Base-by-base conservation (phyloP, 192 early-diverging fungal genomes). In the Entomortierella parvispora region DNA sequence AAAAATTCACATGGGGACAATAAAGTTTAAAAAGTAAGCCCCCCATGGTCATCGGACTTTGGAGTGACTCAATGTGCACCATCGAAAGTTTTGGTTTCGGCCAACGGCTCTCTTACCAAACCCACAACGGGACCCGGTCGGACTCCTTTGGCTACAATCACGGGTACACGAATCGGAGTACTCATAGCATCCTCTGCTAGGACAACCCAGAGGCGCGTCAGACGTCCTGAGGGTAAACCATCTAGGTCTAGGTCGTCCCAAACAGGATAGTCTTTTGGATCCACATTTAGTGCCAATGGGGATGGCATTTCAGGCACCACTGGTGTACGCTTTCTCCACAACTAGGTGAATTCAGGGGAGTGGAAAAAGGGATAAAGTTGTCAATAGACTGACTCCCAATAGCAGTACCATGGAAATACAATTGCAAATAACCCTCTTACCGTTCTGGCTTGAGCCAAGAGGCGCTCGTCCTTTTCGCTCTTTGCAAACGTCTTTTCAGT, bases 121-220 rank as follows among this genome's bases (percentile, higher is more conserved):
- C 84, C 87, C 31, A 88, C 84, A 12, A 90, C 81, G 10, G 87
- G 87, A 0, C 89, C 89, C 26, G 71, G 78, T 20, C 79, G 80
- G n/a, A 80, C 75, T 15, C 93, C 93, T 56, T 89, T 81, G 10
- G 93, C 93, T 8, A 95, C 82, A 66, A 95, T 93, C 15, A 93
- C 91, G 15, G 92, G 93, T 2, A 94, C 85, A 11, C 81, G 81
- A 26, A 89, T 85, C 9, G 87, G 86, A 40, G 81, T 79, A 31
- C 85, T 85, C 80, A 89, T 77, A 10, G 84, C 88, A 53, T 88
- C 86, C 48, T 90, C 84, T 18, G 89, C 87, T 29, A 90, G 86
- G 4, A 86, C 84, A 18, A 90, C 69, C 89, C 89, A 90, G 15
- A 90, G 80, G 4, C 84, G 80, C 2, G 86, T 85, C 26, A 90